Evolutionary conservation across 495 filamentous ascomycete species (phyloP), one percentile per base, ranked within the genome.

Genomic region (Daldinia concentrica): DNA sequence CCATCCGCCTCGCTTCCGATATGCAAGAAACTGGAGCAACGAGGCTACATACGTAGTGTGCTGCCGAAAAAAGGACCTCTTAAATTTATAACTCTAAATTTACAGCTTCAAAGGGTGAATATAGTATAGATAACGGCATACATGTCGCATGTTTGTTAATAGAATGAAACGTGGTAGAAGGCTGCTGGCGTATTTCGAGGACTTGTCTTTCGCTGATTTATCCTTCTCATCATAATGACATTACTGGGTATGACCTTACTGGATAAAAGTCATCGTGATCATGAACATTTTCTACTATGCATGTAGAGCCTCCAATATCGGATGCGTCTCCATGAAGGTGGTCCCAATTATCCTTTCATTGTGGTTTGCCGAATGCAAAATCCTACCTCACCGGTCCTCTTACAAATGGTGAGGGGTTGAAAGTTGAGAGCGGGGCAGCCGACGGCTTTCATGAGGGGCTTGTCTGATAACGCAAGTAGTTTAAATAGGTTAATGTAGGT

Each of bases 21-120:
- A 73, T 73, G 66, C 71, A 73, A 59, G 62, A 69, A 57, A 73
- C 51, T 66, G 57, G 71, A 68, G 71, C 45, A 73, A 29, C 30
- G 58, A 73, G 62, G 66, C 71, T 69, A 36, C 12, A 36, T 36
- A 36, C 4, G 34, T 36, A 69, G 52, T 69, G 62, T 36, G 43
- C 43, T 73, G 51, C 70, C 71, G 62, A 66, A 66, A 69, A 62
- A 73, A 34, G 71, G 62, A 66, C 50, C 62, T 54, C 50, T 48
- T 48, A 48, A 48, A 19, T 48, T 48, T 48, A 50, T 36, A 24
- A 69, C 50, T 64, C 70, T 64, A 58, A 68, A 62, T n/a, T 61
- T 63, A 41, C 57, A 24, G 27, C 32, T 55, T 36, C 32, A 32
- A 62, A 51, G 41, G 56, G 22, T 50, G 34, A 57, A 62, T 4